A percentile compares a stretch with the other conserved stretches of the same genome.
Conservation (phyloP, 2,329 filamentous ascomycete genomes). For the Microascus cirrosus region DNA sequence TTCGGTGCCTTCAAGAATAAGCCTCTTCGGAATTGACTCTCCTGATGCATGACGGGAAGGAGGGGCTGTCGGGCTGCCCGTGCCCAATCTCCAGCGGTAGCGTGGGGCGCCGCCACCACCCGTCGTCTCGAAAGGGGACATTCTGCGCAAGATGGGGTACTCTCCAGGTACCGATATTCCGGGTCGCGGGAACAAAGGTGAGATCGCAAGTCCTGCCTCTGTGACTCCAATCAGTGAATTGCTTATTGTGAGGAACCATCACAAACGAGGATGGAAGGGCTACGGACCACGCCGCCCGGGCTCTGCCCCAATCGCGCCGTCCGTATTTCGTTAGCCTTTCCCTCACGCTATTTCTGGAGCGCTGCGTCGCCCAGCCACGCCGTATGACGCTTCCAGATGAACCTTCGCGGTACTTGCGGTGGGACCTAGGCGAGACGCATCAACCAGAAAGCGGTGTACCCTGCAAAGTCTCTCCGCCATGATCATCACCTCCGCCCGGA, state of each 20-base stretch:
- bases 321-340: not conserved
- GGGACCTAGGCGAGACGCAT: not conserved
- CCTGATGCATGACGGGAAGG: too few species aligned
- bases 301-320: not conserved
- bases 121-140: too few species aligned
- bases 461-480: not conserved
- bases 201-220: too few species aligned
- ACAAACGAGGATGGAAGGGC: not conserved
- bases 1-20: too few species aligned
- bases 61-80: too few species aligned
- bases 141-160: too few species aligned
- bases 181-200: too few species aligned
- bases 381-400: not conserved
- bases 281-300: not conserved
- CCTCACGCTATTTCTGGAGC: not conserved
- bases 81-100: too few species aligned
- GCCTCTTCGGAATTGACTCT: too few species aligned
- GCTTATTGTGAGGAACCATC: not conserved
- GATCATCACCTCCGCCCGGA: not conserved
- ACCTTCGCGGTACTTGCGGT: not conserved
- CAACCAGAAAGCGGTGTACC: not conserved
- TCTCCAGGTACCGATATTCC: too few species aligned
- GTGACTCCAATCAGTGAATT: too few species aligned
- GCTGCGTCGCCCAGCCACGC: not conserved
- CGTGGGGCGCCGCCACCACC: too few species aligned